A percentile compares a stretch with the other conserved stretches of the same genome.
These are phyloP conservation scores for Trichopus zeylanicus DNA, from an alignment of 116 monocot species.

Conservation along the genomic window DNA sequence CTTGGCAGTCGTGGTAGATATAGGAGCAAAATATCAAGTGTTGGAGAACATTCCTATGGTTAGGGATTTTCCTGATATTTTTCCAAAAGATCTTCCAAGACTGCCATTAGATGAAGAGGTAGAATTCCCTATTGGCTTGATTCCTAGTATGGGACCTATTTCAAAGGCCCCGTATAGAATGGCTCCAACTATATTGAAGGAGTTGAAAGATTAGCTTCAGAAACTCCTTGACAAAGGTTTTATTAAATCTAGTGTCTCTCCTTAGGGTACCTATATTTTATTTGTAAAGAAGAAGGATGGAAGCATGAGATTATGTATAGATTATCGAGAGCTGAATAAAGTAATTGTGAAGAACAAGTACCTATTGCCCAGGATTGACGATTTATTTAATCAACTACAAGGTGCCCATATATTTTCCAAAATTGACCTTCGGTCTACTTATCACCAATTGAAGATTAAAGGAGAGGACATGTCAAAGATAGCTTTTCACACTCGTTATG, in stretches of 20 bases:
- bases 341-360: background rate
- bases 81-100: too few species aligned
- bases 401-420: background rate
- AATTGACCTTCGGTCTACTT: background rate
- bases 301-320: background rate
- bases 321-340: background rate
- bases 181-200: background rate
- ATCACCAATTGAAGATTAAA: background rate
- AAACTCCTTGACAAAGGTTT: background rate
- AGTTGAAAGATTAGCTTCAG: background rate
- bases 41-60: too few species aligned
- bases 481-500: background rate
- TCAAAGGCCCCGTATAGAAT: slow-evolving; percentile 1
- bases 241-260: slow-evolving; percentile 1
- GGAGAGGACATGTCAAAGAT: background rate
- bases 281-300: slow-evolving; percentile 2
- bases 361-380: slow-evolving; percentile 1
- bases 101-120: too few species aligned
- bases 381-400: background rate
- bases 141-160: too few species aligned
- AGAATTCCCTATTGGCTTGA: too few species aligned
- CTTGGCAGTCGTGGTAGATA: too few species aligned
- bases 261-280: background rate
- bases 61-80: too few species aligned
- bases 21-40: too few species aligned